phyloP scores from a whole-genome alignment of 1,139 yeast species.

The Pneumocystis canis region DNA sequence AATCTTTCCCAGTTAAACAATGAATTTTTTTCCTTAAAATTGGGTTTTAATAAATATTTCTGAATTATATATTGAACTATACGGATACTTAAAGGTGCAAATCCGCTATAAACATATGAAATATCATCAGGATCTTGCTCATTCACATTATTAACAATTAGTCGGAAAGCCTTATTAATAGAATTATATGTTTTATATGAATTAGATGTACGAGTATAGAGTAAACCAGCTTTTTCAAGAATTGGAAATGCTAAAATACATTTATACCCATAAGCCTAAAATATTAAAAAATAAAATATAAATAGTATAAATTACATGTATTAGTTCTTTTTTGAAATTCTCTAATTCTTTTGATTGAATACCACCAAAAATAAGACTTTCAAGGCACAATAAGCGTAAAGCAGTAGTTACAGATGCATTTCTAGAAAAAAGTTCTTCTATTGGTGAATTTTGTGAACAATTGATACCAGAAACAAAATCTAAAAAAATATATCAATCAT shows the following conservation, averaged over 20 bases:
- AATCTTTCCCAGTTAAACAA: slow-evolving; percentile 18
- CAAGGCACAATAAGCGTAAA: slow-evolving; percentile 37
- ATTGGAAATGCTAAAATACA: slow-evolving; percentile 29
- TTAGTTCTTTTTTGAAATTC: slow-evolving; percentile 34
- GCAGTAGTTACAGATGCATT: slow-evolving; percentile 29
- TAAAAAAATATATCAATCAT: not conserved
- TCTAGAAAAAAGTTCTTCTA: slow-evolving; percentile 38
- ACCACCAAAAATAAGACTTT: slow-evolving; percentile 51
- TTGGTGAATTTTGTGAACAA: slow-evolving; percentile 36
- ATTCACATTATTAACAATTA: slow-evolving; percentile 23
- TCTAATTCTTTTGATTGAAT: slow-evolving; percentile 45
- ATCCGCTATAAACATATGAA: slow-evolving; percentile 32
- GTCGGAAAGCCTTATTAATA: slow-evolving; percentile 20
- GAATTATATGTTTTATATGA: slow-evolving; percentile 3
- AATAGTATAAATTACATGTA: slow-evolving; percentile 37
- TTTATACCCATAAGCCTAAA: slow-evolving; percentile 27
- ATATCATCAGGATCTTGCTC: slow-evolving; percentile 23
- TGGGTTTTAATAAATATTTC: slow-evolving; percentile 17
- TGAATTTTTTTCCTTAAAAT: slow-evolving; percentile 8
- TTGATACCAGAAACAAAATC: slow-evolving; percentile 40
- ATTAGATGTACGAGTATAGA: slow-evolving; percentile 14
- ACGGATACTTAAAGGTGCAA: slow-evolving; percentile 33
- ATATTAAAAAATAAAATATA: not conserved
- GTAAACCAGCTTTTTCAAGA: slow-evolving; percentile 30
- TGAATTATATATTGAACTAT: slow-evolving; percentile 29